Evolutionary conservation across 139 green algal genomes (phyloP), one percentile per base, ranked within the genome.

Genomic region (Micractinium conductrix): DNA sequence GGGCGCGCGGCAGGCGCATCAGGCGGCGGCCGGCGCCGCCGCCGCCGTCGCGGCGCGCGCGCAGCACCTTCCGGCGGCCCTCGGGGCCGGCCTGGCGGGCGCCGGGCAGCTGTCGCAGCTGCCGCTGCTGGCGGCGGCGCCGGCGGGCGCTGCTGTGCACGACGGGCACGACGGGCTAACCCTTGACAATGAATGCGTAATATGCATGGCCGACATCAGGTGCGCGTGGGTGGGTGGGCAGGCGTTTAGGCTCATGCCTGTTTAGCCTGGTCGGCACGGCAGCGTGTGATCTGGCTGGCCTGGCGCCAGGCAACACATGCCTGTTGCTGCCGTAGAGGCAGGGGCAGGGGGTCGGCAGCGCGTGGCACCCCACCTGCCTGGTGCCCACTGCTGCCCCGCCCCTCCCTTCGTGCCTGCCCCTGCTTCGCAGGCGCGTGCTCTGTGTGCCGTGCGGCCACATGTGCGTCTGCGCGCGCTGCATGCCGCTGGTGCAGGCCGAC

Each of bases 391-490:
- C n/a, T n/a, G n/a, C n/a, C n/a, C n/a, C n/a, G 48, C 48, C 48
- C 48, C 48, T 58, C 48, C 48, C 48, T 58, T 10, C 48, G 14
- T 58, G 48, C 48, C 48, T 10, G 14, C 35, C 30, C 24, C 21
- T 4, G 19, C 53, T 24, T 24, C 35, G 73, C 73, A 79, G 75
- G 75, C 75, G 75, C 37, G 40, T 70, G 75, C 38, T 81, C 38
- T 81, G 75, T 55, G 75, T 81, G 53, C 75, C 75, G 14, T 81
- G 75, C 75, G 75, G 75, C 75, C 75, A 81, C 75, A 50, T 81
- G 55, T 81, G 75, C 55, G 6, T 81, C 24, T 81, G 75, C 53
- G 24, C 53, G 50, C 24, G 40, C 55, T 81, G 75, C 75, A 10
- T 71, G 53, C 75, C 60, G 19, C 9, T 72, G 21, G 60, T 26